A percentile compares a stretch with the other conserved stretches of the same genome.
Conservation (phyloP, 257 asterid genomes). For the Eustoma russellianum region DNA sequence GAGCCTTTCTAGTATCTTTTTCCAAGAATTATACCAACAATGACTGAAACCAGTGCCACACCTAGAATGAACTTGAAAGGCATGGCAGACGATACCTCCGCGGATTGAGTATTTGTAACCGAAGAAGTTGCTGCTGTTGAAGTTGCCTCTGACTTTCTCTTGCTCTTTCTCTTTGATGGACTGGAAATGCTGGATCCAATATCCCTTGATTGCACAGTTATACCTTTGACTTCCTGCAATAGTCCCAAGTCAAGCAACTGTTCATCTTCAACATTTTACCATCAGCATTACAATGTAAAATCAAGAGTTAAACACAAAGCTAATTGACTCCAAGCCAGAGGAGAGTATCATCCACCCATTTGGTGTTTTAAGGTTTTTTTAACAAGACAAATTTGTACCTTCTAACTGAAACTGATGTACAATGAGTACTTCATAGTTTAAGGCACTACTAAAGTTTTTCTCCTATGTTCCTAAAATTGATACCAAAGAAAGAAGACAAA, state of each 20-base stretch:
- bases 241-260: background rate
- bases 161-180: slow-evolving; percentile 60
- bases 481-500: background rate
- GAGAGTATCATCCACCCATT: no score
- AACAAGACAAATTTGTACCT: no score
- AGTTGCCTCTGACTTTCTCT: slow-evolving; percentile 49
- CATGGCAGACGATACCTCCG: slow-evolving; percentile 31
- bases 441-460: background rate
- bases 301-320: background rate
- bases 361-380: no score
- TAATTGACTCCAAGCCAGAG: background rate
- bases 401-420: no score
- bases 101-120: slow-evolving; percentile 27
- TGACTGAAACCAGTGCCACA: slow-evolving; percentile 69
- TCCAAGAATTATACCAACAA: slow-evolving; percentile 63
- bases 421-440: background rate
- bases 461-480: background rate
- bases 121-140: slow-evolving; percentile 30
- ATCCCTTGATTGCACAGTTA: slow-evolving; percentile 20
- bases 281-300: background rate
- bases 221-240: slow-evolving; percentile 33
- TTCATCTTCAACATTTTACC: background rate
- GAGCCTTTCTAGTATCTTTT: slow-evolving; percentile 39
- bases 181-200: slow-evolving; percentile 27
- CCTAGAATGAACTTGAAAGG: slow-evolving; percentile 48